Conservation (phyloP, 2,329 filamentous ascomycete species). For the Arthrobotrys pseudoclavata region DNA sequence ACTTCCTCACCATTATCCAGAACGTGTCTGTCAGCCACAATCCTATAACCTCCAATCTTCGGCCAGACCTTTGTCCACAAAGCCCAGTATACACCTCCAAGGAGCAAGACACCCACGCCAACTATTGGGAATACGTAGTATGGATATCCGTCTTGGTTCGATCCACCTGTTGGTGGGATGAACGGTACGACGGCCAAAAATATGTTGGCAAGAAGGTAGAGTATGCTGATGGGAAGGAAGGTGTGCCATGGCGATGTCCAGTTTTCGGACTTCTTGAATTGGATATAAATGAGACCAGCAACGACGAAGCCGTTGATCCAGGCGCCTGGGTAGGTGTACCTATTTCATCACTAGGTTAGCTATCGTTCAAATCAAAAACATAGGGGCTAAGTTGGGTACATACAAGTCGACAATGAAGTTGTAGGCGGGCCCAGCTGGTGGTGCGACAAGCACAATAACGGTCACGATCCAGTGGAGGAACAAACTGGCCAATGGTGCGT, state of each 20-base stretch:
- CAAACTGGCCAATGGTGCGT: slow-evolving; percentile 74
- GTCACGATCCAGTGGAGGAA: slow-evolving; percentile 78
- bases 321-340: slow-evolving; percentile 69
- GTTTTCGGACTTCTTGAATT: slow-evolving; percentile 69
- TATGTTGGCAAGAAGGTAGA: slow-evolving; percentile 71
- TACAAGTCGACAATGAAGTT: slow-evolving; percentile 75
- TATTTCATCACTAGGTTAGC: slow-evolving; percentile 22
- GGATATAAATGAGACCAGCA: slow-evolving; percentile 71
- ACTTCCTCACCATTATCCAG: slow-evolving; percentile 67
- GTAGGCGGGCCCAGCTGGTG: slow-evolving; percentile 76
- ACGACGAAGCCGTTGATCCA: slow-evolving; percentile 72
- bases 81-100: slow-evolving; percentile 71
- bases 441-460: slow-evolving; percentile 75
- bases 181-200: slow-evolving; percentile 72
- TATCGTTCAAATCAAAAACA: not conserved
- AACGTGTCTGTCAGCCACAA: slow-evolving; percentile 68
- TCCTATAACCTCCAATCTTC: slow-evolving; percentile 69
- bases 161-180: slow-evolving; percentile 69
- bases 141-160: slow-evolving; percentile 68
- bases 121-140: slow-evolving; percentile 73
- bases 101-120: slow-evolving; percentile 70
- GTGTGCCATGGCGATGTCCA: slow-evolving; percentile 72
- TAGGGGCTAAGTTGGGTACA: slow-evolving; percentile 12
- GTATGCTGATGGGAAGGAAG: slow-evolving; percentile 68
- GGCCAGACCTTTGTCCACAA: slow-evolving; percentile 71